Conservation (phyloP, 2,329 filamentous ascomycete genomes). For the Cladophialophora chaetospira region DNA sequence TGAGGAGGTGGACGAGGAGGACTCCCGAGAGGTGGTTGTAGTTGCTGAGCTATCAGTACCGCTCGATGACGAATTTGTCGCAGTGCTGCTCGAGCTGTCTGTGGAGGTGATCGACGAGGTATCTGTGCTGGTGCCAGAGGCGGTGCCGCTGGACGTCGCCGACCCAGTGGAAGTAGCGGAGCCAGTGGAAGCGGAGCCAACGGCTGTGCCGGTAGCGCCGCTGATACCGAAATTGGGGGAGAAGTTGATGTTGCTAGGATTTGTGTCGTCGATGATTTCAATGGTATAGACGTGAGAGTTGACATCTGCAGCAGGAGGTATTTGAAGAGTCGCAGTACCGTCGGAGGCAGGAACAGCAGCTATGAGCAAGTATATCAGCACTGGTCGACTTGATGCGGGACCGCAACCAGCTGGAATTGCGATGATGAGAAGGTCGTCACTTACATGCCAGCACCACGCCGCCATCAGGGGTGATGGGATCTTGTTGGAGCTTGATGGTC, state of each 20-base stretch:
- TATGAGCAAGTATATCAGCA: constrained; percentile 33
- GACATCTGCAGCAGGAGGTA: constrained; percentile 44
- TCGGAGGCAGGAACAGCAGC: constrained; percentile 50
- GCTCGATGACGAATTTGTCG: constrained; percentile 30
- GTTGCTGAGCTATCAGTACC: constrained; percentile 31
- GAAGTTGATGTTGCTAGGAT: constrained; percentile 53
- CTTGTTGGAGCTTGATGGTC: constrained; percentile 52
- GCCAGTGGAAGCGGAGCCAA: constrained; percentile 29
- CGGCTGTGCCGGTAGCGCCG: constrained; percentile 45
- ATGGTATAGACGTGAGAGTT: constrained; percentile 53
- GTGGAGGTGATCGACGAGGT: constrained; percentile 23
- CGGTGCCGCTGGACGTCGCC: constrained; percentile 30
- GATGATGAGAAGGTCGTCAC: constrained; percentile 31
- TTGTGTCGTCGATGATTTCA: constrained; percentile 53
- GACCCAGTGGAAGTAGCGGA: constrained; percentile 30
- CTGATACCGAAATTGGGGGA: constrained; percentile 54
- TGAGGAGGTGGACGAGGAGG: constrained; percentile 18
- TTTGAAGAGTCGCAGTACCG: constrained; percentile 53
- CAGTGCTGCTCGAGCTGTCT: constrained; percentile 17
- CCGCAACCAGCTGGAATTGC: no score
- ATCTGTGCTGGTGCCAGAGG: constrained; percentile 22
- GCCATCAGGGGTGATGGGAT: constrained; percentile 41
- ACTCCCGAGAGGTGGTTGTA: constrained; percentile 18
- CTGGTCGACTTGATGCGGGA: background rate
- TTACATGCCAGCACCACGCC: constrained; percentile 49